Evolutionary conservation across 768 basidiomycete genomes (phyloP).

Genomic region (Boletus pseudopeckii): DNA sequence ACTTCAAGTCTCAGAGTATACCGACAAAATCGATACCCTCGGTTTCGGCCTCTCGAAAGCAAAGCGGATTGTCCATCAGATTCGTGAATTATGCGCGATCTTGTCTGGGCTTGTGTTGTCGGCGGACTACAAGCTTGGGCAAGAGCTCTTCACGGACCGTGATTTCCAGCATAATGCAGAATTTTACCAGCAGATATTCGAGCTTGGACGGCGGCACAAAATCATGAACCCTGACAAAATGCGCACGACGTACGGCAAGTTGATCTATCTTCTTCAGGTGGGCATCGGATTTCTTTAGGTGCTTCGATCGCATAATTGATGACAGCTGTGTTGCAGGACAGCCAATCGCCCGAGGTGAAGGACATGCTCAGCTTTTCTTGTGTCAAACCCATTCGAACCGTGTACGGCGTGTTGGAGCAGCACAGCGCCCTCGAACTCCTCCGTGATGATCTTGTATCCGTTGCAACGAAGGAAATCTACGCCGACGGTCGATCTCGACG

Average conservation of each 20-base stretch:
- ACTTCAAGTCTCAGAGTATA: slow-evolving; percentile 81
- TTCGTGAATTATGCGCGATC: slow-evolving; percentile 83
- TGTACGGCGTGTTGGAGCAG: slow-evolving; percentile 63
- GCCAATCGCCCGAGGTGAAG: slow-evolving; percentile 77
- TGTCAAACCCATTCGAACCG: slow-evolving; percentile 73
- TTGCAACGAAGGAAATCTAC: slow-evolving; percentile 81
- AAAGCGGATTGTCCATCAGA: slow-evolving; percentile 85
- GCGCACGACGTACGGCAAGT: slow-evolving; percentile 84
- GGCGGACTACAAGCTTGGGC: slow-evolving; percentile 86
- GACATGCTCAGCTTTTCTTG: slow-evolving; percentile 79
- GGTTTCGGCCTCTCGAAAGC: slow-evolving; percentile 76
- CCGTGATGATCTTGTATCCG: slow-evolving; percentile 68
- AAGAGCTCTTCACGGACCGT: slow-evolving; percentile 77
- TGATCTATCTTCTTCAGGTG: slow-evolving; percentile 81
- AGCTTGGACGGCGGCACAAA: slow-evolving; percentile 80
- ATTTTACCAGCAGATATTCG: slow-evolving; percentile 78
- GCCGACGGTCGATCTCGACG: slow-evolving; percentile 66
- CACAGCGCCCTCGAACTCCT: slow-evolving; percentile 64
- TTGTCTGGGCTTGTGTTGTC: slow-evolving; percentile 80
- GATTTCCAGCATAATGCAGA: slow-evolving; percentile 78
- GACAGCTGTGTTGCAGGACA: slow-evolving; percentile 51
- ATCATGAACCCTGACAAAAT: slow-evolving; percentile 94
- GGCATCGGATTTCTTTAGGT: slow-evolving; percentile 9
- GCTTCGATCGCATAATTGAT: neutral
- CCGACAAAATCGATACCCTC: slow-evolving; percentile 84